Percentiles rank a stretch among this genome's conserved stretches.
These are phyloP conservation scores for Komagataella populi DNA, from an alignment of 805 yeast genomes.

Conservation along the genomic window DNA sequence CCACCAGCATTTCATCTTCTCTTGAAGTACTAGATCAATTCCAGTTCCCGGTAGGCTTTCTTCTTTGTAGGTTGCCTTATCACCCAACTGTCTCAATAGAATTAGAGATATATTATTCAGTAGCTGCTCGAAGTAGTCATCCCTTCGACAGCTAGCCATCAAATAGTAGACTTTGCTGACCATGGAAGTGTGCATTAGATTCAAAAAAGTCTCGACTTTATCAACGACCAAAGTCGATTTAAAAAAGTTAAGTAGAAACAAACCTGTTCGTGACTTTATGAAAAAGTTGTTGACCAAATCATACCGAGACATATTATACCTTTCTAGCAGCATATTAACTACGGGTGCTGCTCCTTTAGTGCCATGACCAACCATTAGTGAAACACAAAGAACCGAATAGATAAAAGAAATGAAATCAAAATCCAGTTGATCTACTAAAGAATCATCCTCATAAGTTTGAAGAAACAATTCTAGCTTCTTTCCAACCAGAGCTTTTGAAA, in stretches of 20 bases:
- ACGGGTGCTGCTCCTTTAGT: not conserved
- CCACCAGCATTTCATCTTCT: slow-evolving; percentile 2
- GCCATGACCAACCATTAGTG: not conserved
- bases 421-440: not conserved
- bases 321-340: not conserved
- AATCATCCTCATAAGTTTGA: not conserved
- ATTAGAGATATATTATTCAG: not conserved
- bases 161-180: not conserved
- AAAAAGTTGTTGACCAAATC: not conserved
- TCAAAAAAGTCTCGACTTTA: not conserved
- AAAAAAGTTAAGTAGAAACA: not conserved
- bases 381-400: not conserved
- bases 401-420: not conserved
- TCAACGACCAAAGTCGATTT: not conserved
- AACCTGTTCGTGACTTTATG: not conserved
- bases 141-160: not conserved
- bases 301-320: not conserved
- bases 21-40: not conserved
- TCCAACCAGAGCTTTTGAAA: not conserved
- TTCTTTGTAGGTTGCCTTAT: not conserved
- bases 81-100: not conserved
- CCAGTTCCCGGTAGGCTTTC: not conserved
- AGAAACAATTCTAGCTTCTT: not conserved
- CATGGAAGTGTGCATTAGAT: not conserved
- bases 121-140: not conserved